Conservation (phyloP, 2,329 filamentous ascomycete species). For the Ceratocystis diversiconidia region DNA sequence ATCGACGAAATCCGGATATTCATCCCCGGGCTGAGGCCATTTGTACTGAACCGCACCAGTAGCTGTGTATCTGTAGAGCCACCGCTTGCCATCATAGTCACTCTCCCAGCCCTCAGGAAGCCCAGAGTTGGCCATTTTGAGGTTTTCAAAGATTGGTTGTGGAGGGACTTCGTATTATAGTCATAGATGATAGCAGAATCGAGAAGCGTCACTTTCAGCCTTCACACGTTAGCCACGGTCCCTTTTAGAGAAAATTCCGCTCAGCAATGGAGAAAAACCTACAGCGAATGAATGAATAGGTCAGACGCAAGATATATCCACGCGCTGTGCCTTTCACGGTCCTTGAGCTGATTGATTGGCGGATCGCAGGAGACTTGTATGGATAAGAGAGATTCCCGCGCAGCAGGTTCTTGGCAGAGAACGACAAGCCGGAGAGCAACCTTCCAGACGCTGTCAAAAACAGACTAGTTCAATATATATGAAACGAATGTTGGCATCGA, state of each 20-base stretch:
- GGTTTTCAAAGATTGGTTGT: conserved; percentile 18
- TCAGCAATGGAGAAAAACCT: neutral
- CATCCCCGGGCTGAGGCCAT: conserved; percentile 43
- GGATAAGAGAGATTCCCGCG: neutral
- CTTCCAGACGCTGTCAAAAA: neutral
- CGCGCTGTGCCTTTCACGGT: neutral
- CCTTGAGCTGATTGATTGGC: neutral
- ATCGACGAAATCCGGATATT: conserved; percentile 40
- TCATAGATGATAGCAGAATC: neutral
- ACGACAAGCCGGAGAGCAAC: neutral
- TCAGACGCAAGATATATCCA: neutral
- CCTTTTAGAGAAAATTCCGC: neutral
- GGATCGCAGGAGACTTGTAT: neutral
- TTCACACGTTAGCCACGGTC: neutral
- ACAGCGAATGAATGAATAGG: neutral
- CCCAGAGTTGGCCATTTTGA: conserved; percentile 25
- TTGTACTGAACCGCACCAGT: conserved; percentile 41
- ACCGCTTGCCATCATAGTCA: conserved; percentile 43
- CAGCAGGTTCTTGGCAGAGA: neutral
- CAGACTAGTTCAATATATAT: neutral
- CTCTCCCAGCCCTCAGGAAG: conserved; percentile 42
- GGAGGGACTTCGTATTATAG: neutral
- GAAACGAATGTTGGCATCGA: neutral
- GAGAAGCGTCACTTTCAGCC: neutral
- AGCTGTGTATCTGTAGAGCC: conserved; percentile 43